Evolutionary conservation across 2,329 filamentous ascomycete species (phyloP).

Genomic region (Hypoxylon sp.): DNA sequence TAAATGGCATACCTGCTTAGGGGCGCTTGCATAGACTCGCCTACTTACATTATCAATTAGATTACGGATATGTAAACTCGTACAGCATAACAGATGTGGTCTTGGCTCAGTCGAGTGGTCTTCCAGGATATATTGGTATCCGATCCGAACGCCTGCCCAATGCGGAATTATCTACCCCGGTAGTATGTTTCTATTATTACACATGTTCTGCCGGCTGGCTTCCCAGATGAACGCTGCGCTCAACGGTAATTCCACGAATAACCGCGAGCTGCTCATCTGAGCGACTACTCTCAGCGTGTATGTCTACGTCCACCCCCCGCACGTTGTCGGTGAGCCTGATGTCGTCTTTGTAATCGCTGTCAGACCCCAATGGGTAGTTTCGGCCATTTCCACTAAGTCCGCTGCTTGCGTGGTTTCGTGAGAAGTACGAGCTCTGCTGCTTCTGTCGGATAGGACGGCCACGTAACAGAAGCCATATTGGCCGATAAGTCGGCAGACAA

Average conservation of each 20-base stretch:
- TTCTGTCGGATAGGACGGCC: constrained; percentile 23
- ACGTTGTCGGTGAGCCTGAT: constrained; percentile 27
- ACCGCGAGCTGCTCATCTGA: constrained; percentile 14
- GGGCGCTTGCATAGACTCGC: no score
- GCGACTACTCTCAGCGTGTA: constrained; percentile 14
- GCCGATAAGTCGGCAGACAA: constrained; percentile 44
- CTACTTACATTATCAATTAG: neutral
- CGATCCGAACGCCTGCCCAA: constrained; percentile 8
- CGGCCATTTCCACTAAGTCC: constrained; percentile 13
- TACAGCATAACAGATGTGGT: neutral
- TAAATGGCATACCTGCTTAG: no score
- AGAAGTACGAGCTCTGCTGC: constrained; percentile 15
- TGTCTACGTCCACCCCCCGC: constrained; percentile 12
- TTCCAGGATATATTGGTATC: constrained; percentile 1
- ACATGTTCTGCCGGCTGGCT: constrained; percentile 20
- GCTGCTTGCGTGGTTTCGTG: constrained; percentile 19
- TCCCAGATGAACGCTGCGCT: constrained; percentile 24
- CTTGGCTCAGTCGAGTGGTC: neutral
- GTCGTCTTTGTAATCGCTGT: constrained; percentile 24
- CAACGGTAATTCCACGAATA: constrained; percentile 24
- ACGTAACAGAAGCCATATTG: constrained; percentile 35
- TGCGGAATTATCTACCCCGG: neutral
- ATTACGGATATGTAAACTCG: neutral
- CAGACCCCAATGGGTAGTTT: constrained; percentile 19
- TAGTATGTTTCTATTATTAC: constrained; percentile 1